phyloP scores from a whole-genome alignment of 139 green algal species.

The Coelastrella sp. region DNA sequence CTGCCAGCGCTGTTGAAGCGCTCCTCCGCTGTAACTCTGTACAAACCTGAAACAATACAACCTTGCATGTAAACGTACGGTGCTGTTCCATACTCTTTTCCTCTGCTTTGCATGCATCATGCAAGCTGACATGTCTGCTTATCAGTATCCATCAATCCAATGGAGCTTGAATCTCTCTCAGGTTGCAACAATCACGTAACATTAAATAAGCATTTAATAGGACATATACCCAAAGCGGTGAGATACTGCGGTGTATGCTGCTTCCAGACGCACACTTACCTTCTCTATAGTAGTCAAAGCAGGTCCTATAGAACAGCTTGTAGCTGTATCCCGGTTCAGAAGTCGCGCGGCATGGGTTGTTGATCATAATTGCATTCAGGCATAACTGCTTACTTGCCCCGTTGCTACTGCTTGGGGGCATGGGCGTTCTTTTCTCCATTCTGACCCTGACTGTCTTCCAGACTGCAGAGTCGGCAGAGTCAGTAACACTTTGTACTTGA shows the following conservation, averaged over 20 bases:
- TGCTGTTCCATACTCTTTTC: not conserved
- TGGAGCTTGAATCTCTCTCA: not conserved
- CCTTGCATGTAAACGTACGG: not conserved
- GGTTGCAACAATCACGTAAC: too few relatives aligned
- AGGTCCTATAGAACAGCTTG: not conserved
- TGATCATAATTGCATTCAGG: not conserved
- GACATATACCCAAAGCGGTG: not conserved
- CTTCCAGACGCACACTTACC: not conserved
- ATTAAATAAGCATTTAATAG: too few relatives aligned
- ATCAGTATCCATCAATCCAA: not conserved
- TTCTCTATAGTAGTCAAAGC: not conserved
- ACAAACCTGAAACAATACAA: not conserved
- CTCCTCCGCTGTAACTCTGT: not conserved
- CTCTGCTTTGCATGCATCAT: not conserved
- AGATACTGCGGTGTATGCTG: not conserved
- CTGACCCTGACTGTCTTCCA: not conserved
- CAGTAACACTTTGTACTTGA: too few relatives aligned
- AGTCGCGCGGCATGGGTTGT: not conserved
- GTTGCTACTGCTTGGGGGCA: not conserved
- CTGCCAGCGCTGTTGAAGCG: not conserved
- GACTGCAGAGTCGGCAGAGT: not conserved
- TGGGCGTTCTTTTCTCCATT: not conserved
- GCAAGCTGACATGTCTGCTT: not conserved
- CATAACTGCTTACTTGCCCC: not conserved
- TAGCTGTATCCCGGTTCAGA: not conserved